Base-by-base conservation (phyloP, 2,329 filamentous ascomycete genomes). In the Exophiala sideris region DNA sequence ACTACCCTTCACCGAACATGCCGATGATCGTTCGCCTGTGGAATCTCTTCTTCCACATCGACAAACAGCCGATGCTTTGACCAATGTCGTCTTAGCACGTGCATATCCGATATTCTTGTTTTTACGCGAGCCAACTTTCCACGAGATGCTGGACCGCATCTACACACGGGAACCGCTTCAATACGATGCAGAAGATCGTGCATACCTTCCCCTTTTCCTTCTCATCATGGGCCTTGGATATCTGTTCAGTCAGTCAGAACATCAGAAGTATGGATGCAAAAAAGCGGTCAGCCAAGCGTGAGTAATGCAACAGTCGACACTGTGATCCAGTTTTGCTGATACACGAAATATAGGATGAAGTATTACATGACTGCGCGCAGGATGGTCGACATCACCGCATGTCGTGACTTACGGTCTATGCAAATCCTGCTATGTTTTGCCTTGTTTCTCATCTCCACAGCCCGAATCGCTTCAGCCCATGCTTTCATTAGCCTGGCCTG, bases 361-460 rank as follows among this genome's bases (percentile, higher is more conserved):
- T 51, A 57, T 38, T 59, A 59, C 38, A 52, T 57, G 12, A 48
- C 53, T 14, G 56, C 58, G n/a, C 52, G 53, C 16, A 33, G 46
- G n/a, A 59, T 59, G 56, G 44, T 54, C 6, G 49, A 61, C 14
- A 49, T 61, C 42, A 47, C 50, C 32, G 49, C 45, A 11, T 53
- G 54, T 36, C 50, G 52, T 2, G 51, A 50, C n/a, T 35, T 61
- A 14, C 45, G 52, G 12, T 24, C 45, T 6, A 34, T 61, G 24
- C 58, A 61, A 36, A 54, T 53, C 1, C 11, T 59, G 12, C 38
- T 61, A 10, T 45, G 44, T 11, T 49, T 61, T n/a, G 39, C 51
- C 11, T 47, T 61, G 5, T 61, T 61, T 41, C 45, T 59, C 12
- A 57, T 59, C n/a, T 61, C 58, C 5, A 59, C 58, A 1, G 56